A percentile compares a stretch with the other conserved stretches of the same genome.
Conservation (phyloP, 306 rosid species). For the Cicer arietinum region DNA sequence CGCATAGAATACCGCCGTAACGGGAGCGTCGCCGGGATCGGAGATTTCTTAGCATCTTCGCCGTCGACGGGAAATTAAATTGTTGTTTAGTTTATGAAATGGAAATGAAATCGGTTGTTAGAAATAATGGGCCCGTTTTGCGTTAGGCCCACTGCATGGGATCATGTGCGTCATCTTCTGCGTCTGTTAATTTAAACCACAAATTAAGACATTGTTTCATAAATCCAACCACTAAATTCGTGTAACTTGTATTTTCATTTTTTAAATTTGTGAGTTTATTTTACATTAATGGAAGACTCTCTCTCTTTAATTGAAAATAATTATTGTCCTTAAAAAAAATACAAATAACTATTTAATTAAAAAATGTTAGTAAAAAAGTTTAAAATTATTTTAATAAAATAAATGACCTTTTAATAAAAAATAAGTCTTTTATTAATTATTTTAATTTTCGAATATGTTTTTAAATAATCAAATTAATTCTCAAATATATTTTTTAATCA, state of each 20-base stretch:
- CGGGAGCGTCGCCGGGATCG: slow-evolving; percentile 68
- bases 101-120: background rate
- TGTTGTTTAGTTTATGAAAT: background rate
- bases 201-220: background rate
- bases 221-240: background rate
- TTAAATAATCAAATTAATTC: too few relatives aligned
- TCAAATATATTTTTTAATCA: too few relatives aligned
- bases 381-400: too few relatives aligned
- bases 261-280: too few relatives aligned
- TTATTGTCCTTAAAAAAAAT: too few relatives aligned
- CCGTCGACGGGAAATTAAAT: background rate
- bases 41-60: slow-evolving; percentile 24
- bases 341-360: too few relatives aligned
- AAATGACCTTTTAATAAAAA: too few relatives aligned
- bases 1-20: slow-evolving; percentile 64
- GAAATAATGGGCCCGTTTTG: background rate
- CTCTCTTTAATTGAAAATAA: too few relatives aligned
- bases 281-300: too few relatives aligned
- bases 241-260: background rate
- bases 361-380: too few relatives aligned
- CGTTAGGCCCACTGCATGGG: slow-evolving; percentile 33
- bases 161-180: slow-evolving; percentile 62
- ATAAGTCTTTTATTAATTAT: too few relatives aligned
- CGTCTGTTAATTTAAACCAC: slow-evolving; percentile 38
- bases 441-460: too few relatives aligned